Evolutionary conservation across 148 eudicot genomes (phyloP), one percentile per base, ranked within the genome.

Genomic region (Salicornia ramosissima): DNA sequence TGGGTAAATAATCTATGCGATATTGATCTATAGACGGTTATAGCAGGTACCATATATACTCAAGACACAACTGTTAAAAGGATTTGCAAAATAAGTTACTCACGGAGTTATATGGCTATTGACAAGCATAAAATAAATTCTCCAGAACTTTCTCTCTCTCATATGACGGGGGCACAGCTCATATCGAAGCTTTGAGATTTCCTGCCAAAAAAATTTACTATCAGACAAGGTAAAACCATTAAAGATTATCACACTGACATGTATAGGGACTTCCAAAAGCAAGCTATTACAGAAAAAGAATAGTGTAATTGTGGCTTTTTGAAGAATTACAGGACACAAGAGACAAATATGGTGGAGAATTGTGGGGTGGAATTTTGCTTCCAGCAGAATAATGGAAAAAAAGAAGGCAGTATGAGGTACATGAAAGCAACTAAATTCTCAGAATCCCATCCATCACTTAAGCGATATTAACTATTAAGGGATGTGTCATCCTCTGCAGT

Each of bases 71-170:
- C 40, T 8, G 8, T 36, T 8, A 36, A 36, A 36, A 3, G 4
- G 8, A 36, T 36, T 3, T 26, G 0, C 55, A 40, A 4, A 3
- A 59, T 4, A 67, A 55, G 79, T 72, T 75, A 94, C 96, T 94
- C 65, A 94, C 98, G 85, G 89, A 45, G 83, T 68, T 68, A 88
- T 84, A 75, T 90, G 97, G 81, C 83, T 94, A 74, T 90, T 85
- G 50, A 90, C 98, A 67, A 94, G 82, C 61, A 88, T 83, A 75
- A 90, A 94, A 73, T 94, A 94, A 67, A 94, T 87, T 79, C 95
- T 88, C 98, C 97, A 90, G 74, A 94, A 94, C 82, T 87, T 88
- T 82, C 96, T 81, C 56, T 93, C 96, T 78, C 86, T 94, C 96
- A 94, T 94, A 64, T 80, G 69, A 31, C 96, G 92, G 25, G 96